phyloP scores from a whole-genome alignment of 768 basidiomycete genomes.

The Leccinum subtestaceum region DNA sequence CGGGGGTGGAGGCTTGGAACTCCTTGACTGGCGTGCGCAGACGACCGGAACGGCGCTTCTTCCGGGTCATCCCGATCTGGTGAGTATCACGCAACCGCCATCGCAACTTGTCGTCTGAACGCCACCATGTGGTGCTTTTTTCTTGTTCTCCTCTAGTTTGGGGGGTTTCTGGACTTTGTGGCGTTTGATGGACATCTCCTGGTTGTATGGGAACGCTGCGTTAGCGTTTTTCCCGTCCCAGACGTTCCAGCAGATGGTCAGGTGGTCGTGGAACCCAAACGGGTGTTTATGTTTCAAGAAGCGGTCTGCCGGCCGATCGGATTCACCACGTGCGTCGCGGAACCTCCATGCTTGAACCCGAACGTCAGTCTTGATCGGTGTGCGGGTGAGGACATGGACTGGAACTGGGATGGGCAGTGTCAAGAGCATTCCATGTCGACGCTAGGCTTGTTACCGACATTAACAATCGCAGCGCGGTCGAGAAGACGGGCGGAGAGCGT shows the following conservation, averaged over 20 bases:
- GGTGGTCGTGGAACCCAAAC: conserved; percentile 18
- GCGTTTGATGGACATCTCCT: conserved; percentile 23
- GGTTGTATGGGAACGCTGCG: conserved; percentile 28
- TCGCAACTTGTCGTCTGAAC: background rate
- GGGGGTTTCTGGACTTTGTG: conserved; percentile 24
- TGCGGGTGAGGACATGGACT: background rate
- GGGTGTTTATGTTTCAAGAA: conserved; percentile 30
- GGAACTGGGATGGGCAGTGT: background rate
- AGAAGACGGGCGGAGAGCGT: conserved; percentile 11
- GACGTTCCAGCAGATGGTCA: conserved; percentile 21
- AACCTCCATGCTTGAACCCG: background rate
- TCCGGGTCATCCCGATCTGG: conserved; percentile 20
- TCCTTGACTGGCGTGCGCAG: conserved; percentile 27
- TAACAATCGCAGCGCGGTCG: conserved; percentile 28
- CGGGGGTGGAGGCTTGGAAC: conserved; percentile 23
- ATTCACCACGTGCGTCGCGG: conserved; percentile 27
- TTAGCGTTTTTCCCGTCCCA: conserved; percentile 28
- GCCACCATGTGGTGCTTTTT: background rate
- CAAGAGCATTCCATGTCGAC: background rate
- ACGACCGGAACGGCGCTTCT: conserved; percentile 27
- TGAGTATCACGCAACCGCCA: conserved; percentile 2
- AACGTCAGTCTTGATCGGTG: background rate
- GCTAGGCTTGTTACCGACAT: conserved; percentile 6
- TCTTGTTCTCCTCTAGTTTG: conserved; percentile 15
- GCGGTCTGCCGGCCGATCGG: conserved; percentile 21